These are phyloP conservation scores for Daedaleopsis nitida DNA, from an alignment of 768 basidiomycete species.

Conservation along the genomic window DNA sequence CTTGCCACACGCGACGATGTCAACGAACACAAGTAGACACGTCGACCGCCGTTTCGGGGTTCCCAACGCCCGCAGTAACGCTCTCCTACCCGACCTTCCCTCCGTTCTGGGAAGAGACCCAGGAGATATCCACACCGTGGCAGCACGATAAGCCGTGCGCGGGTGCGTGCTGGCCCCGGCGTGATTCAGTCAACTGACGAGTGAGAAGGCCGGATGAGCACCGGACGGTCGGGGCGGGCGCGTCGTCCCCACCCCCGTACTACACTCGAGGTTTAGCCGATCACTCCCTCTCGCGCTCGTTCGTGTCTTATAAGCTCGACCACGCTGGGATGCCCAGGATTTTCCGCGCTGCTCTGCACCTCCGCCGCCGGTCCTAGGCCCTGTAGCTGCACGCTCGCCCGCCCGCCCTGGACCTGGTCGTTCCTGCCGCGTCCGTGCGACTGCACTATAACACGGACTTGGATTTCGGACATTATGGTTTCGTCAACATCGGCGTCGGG, in stretches of 20 bases:
- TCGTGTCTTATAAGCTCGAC: constrained; percentile 3
- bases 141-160: constrained; percentile 13
- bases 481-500: not conserved
- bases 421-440: not conserved
- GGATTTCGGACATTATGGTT: not conserved
- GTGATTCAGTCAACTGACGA: constrained; percentile 27
- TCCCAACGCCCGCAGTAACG: not conserved
- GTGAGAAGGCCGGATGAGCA: constrained; percentile 17
- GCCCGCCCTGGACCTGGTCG: not conserved
- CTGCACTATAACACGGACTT: not conserved
- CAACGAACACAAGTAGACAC: constrained; percentile 1
- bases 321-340: constrained; percentile 1
- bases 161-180: constrained; percentile 6
- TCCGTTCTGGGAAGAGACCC: constrained; percentile 14
- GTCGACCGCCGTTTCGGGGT: constrained; percentile 4
- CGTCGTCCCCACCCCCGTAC: constrained; percentile 20
- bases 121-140: constrained; percentile 15
- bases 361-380: not conserved
- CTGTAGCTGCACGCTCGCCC: not conserved
- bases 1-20: constrained; percentile 5
- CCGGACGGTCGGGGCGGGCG: constrained; percentile 21
- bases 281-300: constrained; percentile 18
- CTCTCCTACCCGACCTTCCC: not conserved
- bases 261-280: constrained; percentile 31
- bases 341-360: constrained; percentile 5